A percentile compares a stretch with the other conserved stretches of the same genome.
Conservation (phyloP, 225 moss, liverwort and hornwort genomes). For the Lunularia cruciata region DNA sequence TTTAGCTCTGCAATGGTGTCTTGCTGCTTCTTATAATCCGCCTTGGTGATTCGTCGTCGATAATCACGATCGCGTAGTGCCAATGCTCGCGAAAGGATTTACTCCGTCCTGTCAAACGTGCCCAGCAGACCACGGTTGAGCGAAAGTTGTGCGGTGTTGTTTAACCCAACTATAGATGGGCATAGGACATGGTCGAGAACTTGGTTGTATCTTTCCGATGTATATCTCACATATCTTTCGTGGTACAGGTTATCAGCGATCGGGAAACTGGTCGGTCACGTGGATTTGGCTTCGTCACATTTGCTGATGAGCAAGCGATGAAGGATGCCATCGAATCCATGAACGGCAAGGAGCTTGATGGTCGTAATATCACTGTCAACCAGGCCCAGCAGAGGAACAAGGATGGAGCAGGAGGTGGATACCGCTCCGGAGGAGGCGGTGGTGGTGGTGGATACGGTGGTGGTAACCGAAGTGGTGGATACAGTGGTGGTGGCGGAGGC, state of each 20-base stretch:
- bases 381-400: slow-evolving; percentile 68
- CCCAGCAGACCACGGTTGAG: too few species aligned
- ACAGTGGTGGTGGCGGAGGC: slow-evolving; percentile 8
- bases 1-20: too few species aligned
- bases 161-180: too few species aligned
- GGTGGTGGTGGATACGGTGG: slow-evolving; percentile 19
- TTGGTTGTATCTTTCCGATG: too few species aligned
- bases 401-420: slow-evolving; percentile 26
- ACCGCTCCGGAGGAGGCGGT: slow-evolving; percentile 30
- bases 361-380: slow-evolving; percentile 80
- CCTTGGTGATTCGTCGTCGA: too few species aligned
- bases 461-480: neutral
- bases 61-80: too few species aligned
- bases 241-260: slow-evolving; percentile 52
- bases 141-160: too few species aligned
- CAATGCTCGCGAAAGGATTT: too few species aligned
- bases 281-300: slow-evolving; percentile 77
- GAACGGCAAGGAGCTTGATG: slow-evolving; percentile 81
- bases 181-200: too few species aligned
- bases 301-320: slow-evolving; percentile 49
- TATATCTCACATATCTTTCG: too few species aligned
- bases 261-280: slow-evolving; percentile 78
- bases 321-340: slow-evolving; percentile 53
- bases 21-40: too few species aligned
- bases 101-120: too few species aligned